phyloP scores from a whole-genome alignment of 73 alveolate species.

The Paraurostyla sp. region DNA sequence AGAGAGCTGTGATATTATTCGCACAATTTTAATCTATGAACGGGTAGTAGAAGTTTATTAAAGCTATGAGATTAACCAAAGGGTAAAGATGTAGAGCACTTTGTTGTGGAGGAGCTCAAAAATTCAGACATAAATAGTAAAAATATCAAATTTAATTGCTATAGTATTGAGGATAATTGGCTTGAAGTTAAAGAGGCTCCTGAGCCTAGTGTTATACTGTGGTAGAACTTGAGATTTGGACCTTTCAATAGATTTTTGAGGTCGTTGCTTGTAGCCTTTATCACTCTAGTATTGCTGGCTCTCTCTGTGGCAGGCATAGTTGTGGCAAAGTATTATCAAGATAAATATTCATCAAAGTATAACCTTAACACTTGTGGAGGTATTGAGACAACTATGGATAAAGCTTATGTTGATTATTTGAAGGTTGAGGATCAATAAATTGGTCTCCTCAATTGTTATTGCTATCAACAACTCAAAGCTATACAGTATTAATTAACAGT shows the following conservation, averaged over 20 bases:
- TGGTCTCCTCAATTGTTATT: slow-evolving; percentile 68
- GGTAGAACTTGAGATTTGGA: slow-evolving; percentile 69
- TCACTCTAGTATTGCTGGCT: slow-evolving; percentile 36
- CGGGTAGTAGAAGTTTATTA: slow-evolving; percentile 20
- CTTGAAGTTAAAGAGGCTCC: slow-evolving; percentile 54
- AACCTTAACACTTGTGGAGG: slow-evolving; percentile 20
- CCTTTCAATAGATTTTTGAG: slow-evolving; percentile 40
- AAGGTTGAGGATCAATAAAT: neutral
- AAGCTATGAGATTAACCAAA: neutral
- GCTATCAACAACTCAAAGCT: slow-evolving; percentile 51
- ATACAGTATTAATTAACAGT: neutral
- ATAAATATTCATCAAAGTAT: neutral
- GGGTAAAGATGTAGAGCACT: slow-evolving; percentile 2
- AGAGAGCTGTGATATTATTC: slow-evolving; percentile 50
- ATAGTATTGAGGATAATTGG: slow-evolving; percentile 37
- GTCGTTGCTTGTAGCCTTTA: slow-evolving; percentile 10
- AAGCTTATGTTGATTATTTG: slow-evolving; percentile 38
- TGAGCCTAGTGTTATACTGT: slow-evolving; percentile 63
- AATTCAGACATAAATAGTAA: slow-evolving; percentile 51
- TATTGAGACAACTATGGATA: neutral
- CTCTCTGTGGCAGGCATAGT: slow-evolving; percentile 40
- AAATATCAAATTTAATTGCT: too few species aligned
- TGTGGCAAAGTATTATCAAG: slow-evolving; percentile 28
- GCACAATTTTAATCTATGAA: slow-evolving; percentile 53
- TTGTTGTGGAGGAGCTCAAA: slow-evolving; percentile 4